Conservation (phyloP, 352 stramenopile species). For the Albugo laibachii region DNA sequence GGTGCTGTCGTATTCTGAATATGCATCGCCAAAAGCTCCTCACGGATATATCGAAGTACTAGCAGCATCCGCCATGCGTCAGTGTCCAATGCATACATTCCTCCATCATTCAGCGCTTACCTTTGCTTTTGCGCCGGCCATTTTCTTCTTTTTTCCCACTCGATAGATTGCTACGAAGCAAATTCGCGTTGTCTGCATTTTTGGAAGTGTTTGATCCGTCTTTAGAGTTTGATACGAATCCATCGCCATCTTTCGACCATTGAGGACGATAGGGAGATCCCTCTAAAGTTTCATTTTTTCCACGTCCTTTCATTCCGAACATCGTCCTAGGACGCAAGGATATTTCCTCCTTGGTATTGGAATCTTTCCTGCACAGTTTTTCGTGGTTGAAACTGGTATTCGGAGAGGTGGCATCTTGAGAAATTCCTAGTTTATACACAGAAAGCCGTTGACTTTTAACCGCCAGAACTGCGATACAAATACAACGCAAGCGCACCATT, state of each 20-base stretch:
- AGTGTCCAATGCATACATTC: background rate
- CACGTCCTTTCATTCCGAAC: constrained; percentile 74
- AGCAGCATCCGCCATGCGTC: background rate
- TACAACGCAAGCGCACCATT: too few relatives aligned
- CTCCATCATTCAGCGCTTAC: constrained; percentile 5
- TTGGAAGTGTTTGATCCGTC: constrained; percentile 13
- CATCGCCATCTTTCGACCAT: constrained; percentile 74
- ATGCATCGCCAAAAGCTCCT: constrained; percentile 61
- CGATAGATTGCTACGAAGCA: constrained; percentile 4
- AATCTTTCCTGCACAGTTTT: too few relatives aligned
- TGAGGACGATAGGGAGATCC: constrained; percentile 47
- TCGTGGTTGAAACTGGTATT: too few relatives aligned
- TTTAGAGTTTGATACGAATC: constrained; percentile 38
- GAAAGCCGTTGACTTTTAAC: too few relatives aligned
- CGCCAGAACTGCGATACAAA: too few relatives aligned
- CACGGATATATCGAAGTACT: constrained; percentile 62
- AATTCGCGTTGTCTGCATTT: constrained; percentile 7
- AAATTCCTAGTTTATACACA: too few relatives aligned
- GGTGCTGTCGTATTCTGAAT: constrained; percentile 25
- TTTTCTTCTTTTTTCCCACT: background rate
- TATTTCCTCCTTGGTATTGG: constrained; percentile 14
- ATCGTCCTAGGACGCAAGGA: constrained; percentile 71
- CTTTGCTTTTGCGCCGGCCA: constrained; percentile 49
- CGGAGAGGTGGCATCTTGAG: too few relatives aligned
- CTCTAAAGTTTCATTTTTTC: constrained; percentile 37